phyloP scores from a whole-genome alignment of 768 basidiomycete genomes.

The Auriscalpium vulgare region DNA sequence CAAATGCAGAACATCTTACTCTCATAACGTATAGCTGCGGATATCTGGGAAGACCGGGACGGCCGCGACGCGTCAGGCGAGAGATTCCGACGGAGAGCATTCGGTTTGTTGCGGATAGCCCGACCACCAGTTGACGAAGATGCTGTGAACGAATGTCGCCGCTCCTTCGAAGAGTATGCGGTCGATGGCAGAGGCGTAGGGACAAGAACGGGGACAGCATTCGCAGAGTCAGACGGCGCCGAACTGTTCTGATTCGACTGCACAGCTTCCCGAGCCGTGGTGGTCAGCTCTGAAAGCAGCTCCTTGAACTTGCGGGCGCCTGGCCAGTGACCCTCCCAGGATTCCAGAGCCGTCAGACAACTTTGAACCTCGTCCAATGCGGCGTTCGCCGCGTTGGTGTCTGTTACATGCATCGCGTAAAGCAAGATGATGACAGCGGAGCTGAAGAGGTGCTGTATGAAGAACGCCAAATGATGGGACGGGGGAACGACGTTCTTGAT shows the following conservation, averaged over 20 bases:
- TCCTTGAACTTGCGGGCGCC: conserved; percentile 85
- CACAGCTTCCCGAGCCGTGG: conserved; percentile 64
- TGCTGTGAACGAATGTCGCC: conserved; percentile 14
- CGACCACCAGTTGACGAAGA: conserved; percentile 4
- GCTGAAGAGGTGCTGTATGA: conserved; percentile 85
- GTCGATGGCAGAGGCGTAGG: neutral
- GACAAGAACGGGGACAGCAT: neutral
- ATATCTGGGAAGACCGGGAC: conserved; percentile 18
- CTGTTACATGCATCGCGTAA: conserved; percentile 78
- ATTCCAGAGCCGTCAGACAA: conserved; percentile 60
- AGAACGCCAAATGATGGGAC: conserved; percentile 83
- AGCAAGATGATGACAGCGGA: conserved; percentile 80
- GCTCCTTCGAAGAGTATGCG: conserved; percentile 9
- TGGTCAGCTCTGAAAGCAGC: conserved; percentile 60
- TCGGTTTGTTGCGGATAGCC: conserved; percentile 17
- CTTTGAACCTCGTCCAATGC: conserved; percentile 82
- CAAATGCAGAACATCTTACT: conserved; percentile 16
- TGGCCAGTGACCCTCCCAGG: conserved; percentile 84
- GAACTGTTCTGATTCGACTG: conserved; percentile 20
- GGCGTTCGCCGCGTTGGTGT: conserved; percentile 50
- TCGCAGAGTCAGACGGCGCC: conserved; percentile 11
- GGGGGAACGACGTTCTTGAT: conserved; percentile 79
- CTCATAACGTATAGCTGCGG: conserved; percentile 23
- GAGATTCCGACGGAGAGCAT: conserved; percentile 18
- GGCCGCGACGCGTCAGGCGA: conserved; percentile 25